These are phyloP conservation scores for Suillus ampliporus DNA, from an alignment of 768 basidiomycete species.

Conservation along the genomic window DNA sequence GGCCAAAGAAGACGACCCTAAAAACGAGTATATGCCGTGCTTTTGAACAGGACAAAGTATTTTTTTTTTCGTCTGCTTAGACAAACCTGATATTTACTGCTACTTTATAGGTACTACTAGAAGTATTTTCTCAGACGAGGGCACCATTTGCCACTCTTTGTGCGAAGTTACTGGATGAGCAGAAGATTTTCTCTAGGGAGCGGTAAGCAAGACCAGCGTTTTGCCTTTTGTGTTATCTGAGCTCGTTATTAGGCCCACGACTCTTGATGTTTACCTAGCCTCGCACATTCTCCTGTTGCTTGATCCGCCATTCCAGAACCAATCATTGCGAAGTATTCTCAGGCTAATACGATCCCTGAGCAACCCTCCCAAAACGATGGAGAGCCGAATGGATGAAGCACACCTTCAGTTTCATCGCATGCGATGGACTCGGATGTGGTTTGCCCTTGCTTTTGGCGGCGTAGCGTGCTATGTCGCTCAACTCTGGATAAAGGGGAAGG, in stretches of 20 bases:
- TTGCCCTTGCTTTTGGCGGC: slow-evolving; percentile 50
- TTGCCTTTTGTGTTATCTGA: not conserved
- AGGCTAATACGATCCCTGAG: slow-evolving; percentile 33
- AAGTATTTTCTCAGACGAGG: slow-evolving; percentile 62
- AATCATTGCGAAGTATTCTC: slow-evolving; percentile 59
- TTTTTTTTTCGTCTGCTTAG: not conserved
- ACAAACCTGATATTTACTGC: not conserved
- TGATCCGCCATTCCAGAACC: slow-evolving; percentile 65
- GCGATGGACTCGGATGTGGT: slow-evolving; percentile 62
- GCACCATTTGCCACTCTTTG: slow-evolving; percentile 64
- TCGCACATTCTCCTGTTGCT: slow-evolving; percentile 69
- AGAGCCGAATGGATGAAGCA: slow-evolving; percentile 37
- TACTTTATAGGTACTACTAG: slow-evolving; percentile 40
- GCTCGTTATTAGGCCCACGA: slow-evolving; percentile 53
- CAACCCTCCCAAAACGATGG: slow-evolving; percentile 15
- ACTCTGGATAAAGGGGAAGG: slow-evolving; percentile 7
- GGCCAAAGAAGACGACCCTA: slow-evolving; percentile 39
- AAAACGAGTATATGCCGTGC: slow-evolving; percentile 52
- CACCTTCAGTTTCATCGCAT: slow-evolving; percentile 53
- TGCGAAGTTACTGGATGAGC: slow-evolving; percentile 54
- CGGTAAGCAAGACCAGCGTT: slow-evolving; percentile 40
- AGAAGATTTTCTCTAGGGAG: slow-evolving; percentile 57
- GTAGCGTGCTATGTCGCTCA: slow-evolving; percentile 44
- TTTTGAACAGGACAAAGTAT: slow-evolving; percentile 68
- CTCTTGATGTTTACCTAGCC: slow-evolving; percentile 71